Evolutionary conservation across 2,329 filamentous ascomycete species (phyloP), one percentile per base, ranked within the genome.

Genomic region (Claviceps capensis): DNA sequence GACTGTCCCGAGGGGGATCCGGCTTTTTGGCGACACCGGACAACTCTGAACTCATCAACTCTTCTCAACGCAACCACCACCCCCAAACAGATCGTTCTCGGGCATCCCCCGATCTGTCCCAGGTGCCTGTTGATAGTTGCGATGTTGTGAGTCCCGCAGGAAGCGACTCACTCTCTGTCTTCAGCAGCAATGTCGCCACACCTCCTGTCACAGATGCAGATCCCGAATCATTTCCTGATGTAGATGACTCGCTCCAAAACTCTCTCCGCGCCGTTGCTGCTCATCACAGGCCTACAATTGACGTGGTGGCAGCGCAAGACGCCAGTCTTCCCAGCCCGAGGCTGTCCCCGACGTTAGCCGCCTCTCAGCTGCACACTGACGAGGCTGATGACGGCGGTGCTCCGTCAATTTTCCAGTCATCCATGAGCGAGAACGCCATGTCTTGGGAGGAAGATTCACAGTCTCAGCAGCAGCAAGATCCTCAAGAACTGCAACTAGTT

Each of bases 241-340:
- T 66, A 5, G 75, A 78, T 57, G 73, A 77, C 47, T 70, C 72
- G 13, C 65, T 78, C 16, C 70, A 72, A 51, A 69, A 68, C 61
- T 70, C 69, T 22, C 63, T 73, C 53, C 68, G 72, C 38, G 70
- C 70, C 38, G 70, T 70, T 58, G 70, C 70, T 57, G 68, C 73
- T 50, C 76, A 71, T 55, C 71, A 71, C 46, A 66, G 75, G 34
- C 73, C 78, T 23, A 71, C 70, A 47, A 74, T 90, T 48, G 83
- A 89, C 61, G 85, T 82, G 47, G 77, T 84, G 51, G 80, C 82
- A 52, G 82, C 84, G 41, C 86, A 93, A 65, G 91, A 96, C 72
- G 88, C 88, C 57, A 96, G 88, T 68, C 75, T 98, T 55, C 93
- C 93, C 50, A 98, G 93, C 65, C 93, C 93, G 37, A 90, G 93